Evolutionary conservation across 768 basidiomycete genomes (phyloP).

Genomic region (Hygrocybe punicea): DNA sequence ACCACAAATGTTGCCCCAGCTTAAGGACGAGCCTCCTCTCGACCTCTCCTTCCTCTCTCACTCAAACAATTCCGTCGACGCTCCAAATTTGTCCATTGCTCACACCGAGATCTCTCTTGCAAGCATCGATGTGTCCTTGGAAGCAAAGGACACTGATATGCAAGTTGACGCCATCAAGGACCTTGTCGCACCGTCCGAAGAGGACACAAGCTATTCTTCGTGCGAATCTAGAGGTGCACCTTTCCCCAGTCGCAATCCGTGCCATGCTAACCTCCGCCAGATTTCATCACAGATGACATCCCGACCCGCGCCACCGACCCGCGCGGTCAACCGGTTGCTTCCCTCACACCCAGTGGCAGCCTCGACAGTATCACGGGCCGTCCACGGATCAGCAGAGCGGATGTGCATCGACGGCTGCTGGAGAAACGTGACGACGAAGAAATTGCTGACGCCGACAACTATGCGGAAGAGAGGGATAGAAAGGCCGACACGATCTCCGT

Average conservation of each 20-base stretch:
- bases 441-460: slow-evolving; percentile 7
- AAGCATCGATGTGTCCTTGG: not conserved
- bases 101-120: slow-evolving; percentile 9
- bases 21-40: slow-evolving; percentile 22
- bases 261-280: not conserved
- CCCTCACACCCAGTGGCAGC: not conserved
- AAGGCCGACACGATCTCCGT: slow-evolving; percentile 35
- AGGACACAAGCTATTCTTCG: slow-evolving; percentile 1
- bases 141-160: not conserved
- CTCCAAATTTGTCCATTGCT: slow-evolving; percentile 30
- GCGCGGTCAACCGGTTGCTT: no score
- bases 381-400: slow-evolving; percentile 51
- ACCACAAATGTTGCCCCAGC: slow-evolving; percentile 1
- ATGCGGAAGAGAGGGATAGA: slow-evolving; percentile 17
- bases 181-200: slow-evolving; percentile 1
- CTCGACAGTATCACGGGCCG: slow-evolving; percentile 25
- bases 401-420: slow-evolving; percentile 49
- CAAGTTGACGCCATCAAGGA: not conserved
- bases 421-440: slow-evolving; percentile 34
- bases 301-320: not conserved
- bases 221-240: not conserved
- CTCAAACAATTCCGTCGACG: slow-evolving; percentile 16
- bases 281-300: slow-evolving; percentile 1
- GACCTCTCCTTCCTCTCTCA: slow-evolving; percentile 9
- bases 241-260: not conserved